Base-by-base conservation (phyloP, 352 stramenopile genomes). In the Phytophthora meadii region DNA sequence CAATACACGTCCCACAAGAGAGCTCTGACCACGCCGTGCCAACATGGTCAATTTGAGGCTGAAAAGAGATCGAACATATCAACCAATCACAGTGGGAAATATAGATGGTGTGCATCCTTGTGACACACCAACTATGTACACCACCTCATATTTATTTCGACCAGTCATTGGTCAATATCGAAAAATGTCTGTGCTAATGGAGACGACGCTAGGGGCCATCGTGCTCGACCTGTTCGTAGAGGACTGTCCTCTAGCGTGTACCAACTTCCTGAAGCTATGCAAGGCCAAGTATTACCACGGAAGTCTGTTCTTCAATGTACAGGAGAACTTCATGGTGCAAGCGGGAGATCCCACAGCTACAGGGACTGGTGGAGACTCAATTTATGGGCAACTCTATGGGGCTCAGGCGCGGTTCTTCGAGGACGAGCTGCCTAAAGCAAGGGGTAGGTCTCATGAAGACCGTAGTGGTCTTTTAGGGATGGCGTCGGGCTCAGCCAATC, bases 201-300 rank as follows among this genome's bases (percentile, higher is more conserved):
- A 98, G 70, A 98, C 93, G 52, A 96, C 87, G 47, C 56, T 97
- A 30, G 96, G 96, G 12, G 73, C 87, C 60, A 58, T 99, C 22
- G 93, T 98, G 42, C 76, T 99, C 22, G 95, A 99, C 61, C 76
- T 99, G 48, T 97, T 78, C 68, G 80, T 84, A 49, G 86, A 97
- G 3, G 84, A 86, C 40, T 92, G 81, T 47, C 94, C 94, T 24
- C 68, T 92, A 22, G 83, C 93, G 17, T 76, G 77, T 56, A 88
- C 84, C 39, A 99, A 98, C 78, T 98, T 99, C 68, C 77, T 99
- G 51, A 98, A 98, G 72, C 83, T 99, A 19, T 98, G 95, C 82
- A 97, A 97, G 81, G 81, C 72, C 70, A 97, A 97, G 72, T 98
- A 98, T 74, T 99, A 98, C 74, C 94, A 98, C 77, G 83, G 87